Base-by-base conservation (phyloP, 176 grass and related monocot species). In the Oryza rufipogon region DNA sequence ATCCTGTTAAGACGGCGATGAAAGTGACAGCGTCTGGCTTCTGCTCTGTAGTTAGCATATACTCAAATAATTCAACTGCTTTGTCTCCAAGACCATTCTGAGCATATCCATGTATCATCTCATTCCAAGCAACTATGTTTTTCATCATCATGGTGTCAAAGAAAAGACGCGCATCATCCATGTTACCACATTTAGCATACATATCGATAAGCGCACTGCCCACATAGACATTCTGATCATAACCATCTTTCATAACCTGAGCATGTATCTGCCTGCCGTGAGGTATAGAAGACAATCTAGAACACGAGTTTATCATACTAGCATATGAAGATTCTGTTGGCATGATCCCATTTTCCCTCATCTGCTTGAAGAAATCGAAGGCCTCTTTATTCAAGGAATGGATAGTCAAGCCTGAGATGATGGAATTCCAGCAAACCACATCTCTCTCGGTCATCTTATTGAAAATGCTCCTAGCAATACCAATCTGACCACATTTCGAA, bases 81-180 rank as follows among this genome's bases (percentile, higher is more conserved):
- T 82, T 84, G 41, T 92, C 74, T 23, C 90, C 85, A 65, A 78
- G 80, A 39, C 95, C 95, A 89, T 89, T 97, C 78, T 92, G 92
- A 68, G 92, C 84, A 63, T 97, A 94, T 33, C 95, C 92, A 92
- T 97, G 90, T 86, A 97, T 92, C 88, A 92, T 94, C 91, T 97
- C 95, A 86, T 97, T 97, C 95, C 95, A 97, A n/a, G 95, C 93
- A 87, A 97, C 89, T 74, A 94, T 89, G 75, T 94, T 97, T 85
- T 91, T 94, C 49, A 32, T 67, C 15, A 14, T 39, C 92, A 97
- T 92, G 83, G 49, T 74, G 78, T 92, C 81, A 64, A 97, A 97
- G 81, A 87, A 88, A 81, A 83, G 56, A 9, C 84, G 71, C 49
- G 95, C 90, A 32, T 88, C 86, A 75, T 92, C 68, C 78, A 94